phyloP scores from a whole-genome alignment of 2,329 filamentous ascomycete genomes.

The Chaetomium strumarium region DNA sequence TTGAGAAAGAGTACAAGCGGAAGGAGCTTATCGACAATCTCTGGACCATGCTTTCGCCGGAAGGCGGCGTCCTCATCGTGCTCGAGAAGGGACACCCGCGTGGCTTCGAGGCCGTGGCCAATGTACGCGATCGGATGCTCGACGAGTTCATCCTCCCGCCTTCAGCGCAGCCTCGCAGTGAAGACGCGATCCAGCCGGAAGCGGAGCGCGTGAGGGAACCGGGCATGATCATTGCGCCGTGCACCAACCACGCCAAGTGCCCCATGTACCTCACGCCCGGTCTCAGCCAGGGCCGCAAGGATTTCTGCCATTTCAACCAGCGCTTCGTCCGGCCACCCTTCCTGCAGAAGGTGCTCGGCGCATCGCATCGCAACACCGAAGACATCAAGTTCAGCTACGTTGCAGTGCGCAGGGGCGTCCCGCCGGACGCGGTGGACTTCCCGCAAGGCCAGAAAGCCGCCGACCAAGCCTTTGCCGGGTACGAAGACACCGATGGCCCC shows the following conservation, averaged over 20 bases:
- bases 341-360: constrained; percentile 68
- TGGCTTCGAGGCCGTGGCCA: constrained; percentile 87
- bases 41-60: constrained; percentile 77
- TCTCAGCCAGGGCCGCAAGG: constrained; percentile 66
- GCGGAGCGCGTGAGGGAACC: constrained; percentile 45
- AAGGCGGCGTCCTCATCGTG: constrained; percentile 80
- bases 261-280: constrained; percentile 80
- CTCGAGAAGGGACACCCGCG: constrained; percentile 87
- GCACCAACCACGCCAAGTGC: constrained; percentile 82
- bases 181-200: constrained; percentile 37
- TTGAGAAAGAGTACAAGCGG: constrained; percentile 70
- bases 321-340: constrained; percentile 80
- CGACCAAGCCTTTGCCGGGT: constrained; percentile 65
- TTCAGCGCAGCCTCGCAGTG: constrained; percentile 32
- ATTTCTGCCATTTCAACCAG: constrained; percentile 88
- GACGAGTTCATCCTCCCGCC: constrained; percentile 67
- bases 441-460: constrained; percentile 51
- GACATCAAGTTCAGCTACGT: constrained; percentile 89
- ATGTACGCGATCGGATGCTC: constrained; percentile 72
- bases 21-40: constrained; percentile 79
- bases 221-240: constrained; percentile 65
- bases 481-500: constrained; percentile 44
- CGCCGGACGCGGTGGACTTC: constrained; percentile 22
- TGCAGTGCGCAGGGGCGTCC: constrained; percentile 71
- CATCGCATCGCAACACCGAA: constrained; percentile 71